Base-by-base conservation (phyloP, 1,284 basidiomycete species). In the Apiotrichum laibachii region DNA sequence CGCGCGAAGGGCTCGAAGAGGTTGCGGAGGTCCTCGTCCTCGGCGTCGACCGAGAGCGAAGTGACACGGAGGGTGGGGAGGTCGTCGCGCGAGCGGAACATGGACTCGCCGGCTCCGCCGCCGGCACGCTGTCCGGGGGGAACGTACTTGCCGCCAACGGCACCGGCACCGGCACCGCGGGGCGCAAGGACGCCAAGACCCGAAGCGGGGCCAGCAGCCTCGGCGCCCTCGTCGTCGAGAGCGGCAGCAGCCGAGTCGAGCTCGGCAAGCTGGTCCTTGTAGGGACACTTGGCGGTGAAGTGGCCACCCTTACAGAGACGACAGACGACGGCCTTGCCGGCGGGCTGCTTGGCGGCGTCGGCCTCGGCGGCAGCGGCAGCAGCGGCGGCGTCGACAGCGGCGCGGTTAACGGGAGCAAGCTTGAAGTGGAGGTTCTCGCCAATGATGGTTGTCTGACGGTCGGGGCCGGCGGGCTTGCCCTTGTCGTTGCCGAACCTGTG, bases 261-360 rank as follows among this genome's bases (percentile, higher is more conserved):
- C 13, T 92, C 85, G 48, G 81, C 82, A 46, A 85, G 78, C 21
- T 90, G 90, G 69, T 98, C 94, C 80, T 93, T 96, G 85, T 96
- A 96, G 13, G 96, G 96, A 84, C 96, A 99, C 78, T 94, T 93
- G 62, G 93, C 89, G 13, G 96, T 99, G 79, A 94, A 99, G 81
- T 99, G 96, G 68, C 90, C 90, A 58, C 95, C 95, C 77, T 95
- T 92, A 81, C 96, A 99, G 60, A 96, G 81, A 69, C 96, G 86
- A 83, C 95, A 99, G 54, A 85, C 81, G 64, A 99, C 91, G 72
- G 92, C 92, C 77, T 92, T 92, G 56, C 80, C 85, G 33, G 90
- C 85, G 67, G 86, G 85, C 34, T 78, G 79, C 78, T 91, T 92
- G 69, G 89, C 80, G 55, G 82, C 81, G 66, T 88, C 85, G 73